Evolutionary conservation across 306 rosid genomes (phyloP).

Genomic region (Albizia julibrissin): DNA sequence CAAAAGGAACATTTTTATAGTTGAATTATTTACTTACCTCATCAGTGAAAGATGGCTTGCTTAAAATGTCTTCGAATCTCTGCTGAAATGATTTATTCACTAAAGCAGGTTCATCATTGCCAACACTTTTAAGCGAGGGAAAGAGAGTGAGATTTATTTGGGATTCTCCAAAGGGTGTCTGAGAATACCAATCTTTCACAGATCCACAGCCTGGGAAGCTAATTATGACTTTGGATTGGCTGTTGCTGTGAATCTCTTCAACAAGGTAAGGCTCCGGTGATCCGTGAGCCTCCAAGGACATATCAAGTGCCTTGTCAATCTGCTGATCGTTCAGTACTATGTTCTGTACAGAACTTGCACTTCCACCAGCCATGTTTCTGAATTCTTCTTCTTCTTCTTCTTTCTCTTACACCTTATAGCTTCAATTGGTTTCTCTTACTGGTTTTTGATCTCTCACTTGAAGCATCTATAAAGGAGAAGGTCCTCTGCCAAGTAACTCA

Average conservation of each 20-base stretch:
- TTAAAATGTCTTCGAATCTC: conserved; percentile 39
- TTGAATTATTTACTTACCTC: conserved; percentile 40
- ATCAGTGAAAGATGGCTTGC: not conserved
- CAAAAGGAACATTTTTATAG: not conserved
- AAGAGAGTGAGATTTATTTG: conserved; percentile 40
- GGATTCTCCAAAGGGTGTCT: conserved; percentile 53
- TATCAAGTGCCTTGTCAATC: conserved; percentile 38
- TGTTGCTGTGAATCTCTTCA: conserved; percentile 1
- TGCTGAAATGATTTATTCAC: conserved; percentile 52
- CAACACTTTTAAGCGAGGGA: conserved; percentile 66
- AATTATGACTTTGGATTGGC: conserved; percentile 39
- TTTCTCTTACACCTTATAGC: not conserved
- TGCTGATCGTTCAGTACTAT: conserved; percentile 36
- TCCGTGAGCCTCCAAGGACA: conserved; percentile 45
- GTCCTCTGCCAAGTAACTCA: not conserved
- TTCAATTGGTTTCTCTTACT: not conserved
- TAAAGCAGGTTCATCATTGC: conserved; percentile 55
- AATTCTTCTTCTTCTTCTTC: not conserved
- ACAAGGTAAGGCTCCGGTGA: conserved; percentile 21
- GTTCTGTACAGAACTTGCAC: conserved; percentile 29
- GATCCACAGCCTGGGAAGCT: conserved; percentile 62
- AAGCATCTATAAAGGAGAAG: not conserved
- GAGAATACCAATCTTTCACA: conserved; percentile 47
- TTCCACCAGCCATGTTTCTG: conserved; percentile 40
- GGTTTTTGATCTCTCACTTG: not conserved